A percentile compares a stretch with the other conserved stretches of the same genome.
phyloP scores from a whole-genome alignment of 805 yeast genomes.

The Saccharomycopsis olivae region DNA sequence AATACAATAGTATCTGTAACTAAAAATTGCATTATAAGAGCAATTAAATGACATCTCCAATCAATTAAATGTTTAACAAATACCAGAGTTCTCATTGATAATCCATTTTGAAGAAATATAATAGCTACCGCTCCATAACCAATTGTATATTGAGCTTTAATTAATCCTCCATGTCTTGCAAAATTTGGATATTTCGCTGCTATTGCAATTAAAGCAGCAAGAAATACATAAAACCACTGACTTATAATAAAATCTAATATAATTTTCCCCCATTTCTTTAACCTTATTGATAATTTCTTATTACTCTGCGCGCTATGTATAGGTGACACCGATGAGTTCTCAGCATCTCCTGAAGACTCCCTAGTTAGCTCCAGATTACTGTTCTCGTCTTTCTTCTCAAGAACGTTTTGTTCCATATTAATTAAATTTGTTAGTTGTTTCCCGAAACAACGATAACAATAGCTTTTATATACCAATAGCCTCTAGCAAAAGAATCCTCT shows the following conservation, averaged over 20 bases:
- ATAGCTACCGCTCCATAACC: slow-evolving; percentile 82
- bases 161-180: slow-evolving; percentile 73
- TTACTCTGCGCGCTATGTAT: too few relatives aligned
- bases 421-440: too few relatives aligned
- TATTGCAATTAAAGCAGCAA: slow-evolving; percentile 64
- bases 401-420: too few relatives aligned
- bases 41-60: slow-evolving; percentile 78
- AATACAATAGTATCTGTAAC: slow-evolving; percentile 61
- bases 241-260: slow-evolving; percentile 3
- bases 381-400: too few relatives aligned
- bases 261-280: too few relatives aligned
- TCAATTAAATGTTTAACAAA: slow-evolving; percentile 52
- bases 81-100: slow-evolving; percentile 59
- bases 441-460: too few relatives aligned
- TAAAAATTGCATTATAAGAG: slow-evolving; percentile 56
- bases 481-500: too few relatives aligned
- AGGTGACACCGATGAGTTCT: too few relatives aligned
- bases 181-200: slow-evolving; percentile 74
- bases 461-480: too few relatives aligned
- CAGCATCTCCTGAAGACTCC: too few relatives aligned
- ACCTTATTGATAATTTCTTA: too few relatives aligned
- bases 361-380: too few relatives aligned
- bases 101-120: slow-evolving; percentile 73
- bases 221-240: slow-evolving; percentile 69
- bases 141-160: slow-evolving; percentile 64